Percentiles rank a stretch among this genome's conserved stretches.
Conservation (phyloP, 2,329 filamentous ascomycete genomes). For the Aspergillus brasiliensis region DNA sequence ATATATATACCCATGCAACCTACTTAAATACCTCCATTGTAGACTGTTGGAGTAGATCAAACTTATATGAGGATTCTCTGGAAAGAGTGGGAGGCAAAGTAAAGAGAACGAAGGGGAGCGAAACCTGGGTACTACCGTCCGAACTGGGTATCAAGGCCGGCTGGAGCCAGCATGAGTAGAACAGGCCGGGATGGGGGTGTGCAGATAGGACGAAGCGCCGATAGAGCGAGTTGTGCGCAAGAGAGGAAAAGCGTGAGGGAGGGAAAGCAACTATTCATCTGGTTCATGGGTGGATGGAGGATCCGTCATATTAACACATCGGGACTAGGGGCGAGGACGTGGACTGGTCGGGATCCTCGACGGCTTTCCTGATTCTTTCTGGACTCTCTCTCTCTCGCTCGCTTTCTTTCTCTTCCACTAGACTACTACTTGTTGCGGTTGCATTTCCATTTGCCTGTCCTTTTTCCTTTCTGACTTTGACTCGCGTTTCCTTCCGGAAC, state of each 20-base stretch:
- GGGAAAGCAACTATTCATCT: constrained; percentile 18
- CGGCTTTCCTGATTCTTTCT: constrained; percentile 30
- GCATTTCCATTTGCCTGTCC: constrained; percentile 10
- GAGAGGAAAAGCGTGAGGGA: constrained; percentile 8
- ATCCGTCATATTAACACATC: constrained; percentile 47
- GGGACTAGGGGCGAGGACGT: constrained; percentile 42
- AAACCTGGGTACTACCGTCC: too few species aligned
- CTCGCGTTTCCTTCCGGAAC: constrained; percentile 10
- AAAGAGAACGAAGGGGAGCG: not conserved
- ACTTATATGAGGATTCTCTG: too few species aligned
- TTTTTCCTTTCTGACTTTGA: constrained; percentile 18
- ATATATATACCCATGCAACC: not conserved
- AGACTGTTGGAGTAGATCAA: too few species aligned
- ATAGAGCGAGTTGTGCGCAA: not conserved
- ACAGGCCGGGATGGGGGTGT: too few species aligned
- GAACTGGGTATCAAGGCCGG: too few species aligned
- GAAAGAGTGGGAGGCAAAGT: not conserved
- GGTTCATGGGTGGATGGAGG: constrained; percentile 35
- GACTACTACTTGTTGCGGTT: not conserved
- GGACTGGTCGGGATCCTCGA: constrained; percentile 39
- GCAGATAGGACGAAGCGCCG: too few species aligned
- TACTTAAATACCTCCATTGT: not conserved
- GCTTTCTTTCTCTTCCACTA: too few species aligned
- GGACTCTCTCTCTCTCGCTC: constrained; percentile 14
- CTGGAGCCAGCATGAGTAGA: too few species aligned